A percentile compares a stretch with the other conserved stretches of the same genome.
phyloP scores from a whole-genome alignment of 2,329 filamentous ascomycete species.

The Exophiala lecanii-corni region DNA sequence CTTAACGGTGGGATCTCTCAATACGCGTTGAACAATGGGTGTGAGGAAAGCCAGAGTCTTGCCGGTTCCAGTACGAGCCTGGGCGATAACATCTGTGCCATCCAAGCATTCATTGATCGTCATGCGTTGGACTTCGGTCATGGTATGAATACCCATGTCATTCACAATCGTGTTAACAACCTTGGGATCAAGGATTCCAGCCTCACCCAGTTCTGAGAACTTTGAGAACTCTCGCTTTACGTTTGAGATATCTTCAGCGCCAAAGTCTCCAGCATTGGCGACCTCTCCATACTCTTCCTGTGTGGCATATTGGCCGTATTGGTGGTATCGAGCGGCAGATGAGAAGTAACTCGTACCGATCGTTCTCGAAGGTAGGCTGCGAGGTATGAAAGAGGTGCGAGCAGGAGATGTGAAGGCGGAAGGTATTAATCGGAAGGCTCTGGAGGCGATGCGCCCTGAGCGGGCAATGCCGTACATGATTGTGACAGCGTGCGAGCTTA shows the following conservation, averaged over 20 bases:
- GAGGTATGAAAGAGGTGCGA: conserved; percentile 4
- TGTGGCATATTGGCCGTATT: conserved; percentile 27
- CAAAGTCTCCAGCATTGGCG: conserved; percentile 25
- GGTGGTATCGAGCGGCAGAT: conserved; percentile 17
- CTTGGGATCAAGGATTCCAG: conserved; percentile 53
- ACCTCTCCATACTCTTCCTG: conserved; percentile 20
- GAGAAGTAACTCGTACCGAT: conserved; percentile 13
- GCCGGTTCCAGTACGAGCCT: conserved; percentile 49
- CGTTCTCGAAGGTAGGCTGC: conserved; percentile 1
- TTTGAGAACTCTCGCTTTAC: conserved; percentile 29
- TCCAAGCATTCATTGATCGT: conserved; percentile 77
- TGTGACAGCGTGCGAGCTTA: not conserved
- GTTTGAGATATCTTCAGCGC: conserved; percentile 18
- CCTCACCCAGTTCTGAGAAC: conserved; percentile 37
- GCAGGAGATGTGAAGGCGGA: conserved; percentile 9
- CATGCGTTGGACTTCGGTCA: conserved; percentile 87
- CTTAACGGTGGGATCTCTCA: conserved; percentile 32
- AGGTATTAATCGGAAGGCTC: conserved; percentile 22
- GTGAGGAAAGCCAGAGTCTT: conserved; percentile 48
- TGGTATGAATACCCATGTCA: conserved; percentile 70
- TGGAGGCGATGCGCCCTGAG: conserved; percentile 16
- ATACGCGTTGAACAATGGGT: conserved; percentile 44
- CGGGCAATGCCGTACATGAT: conserved; percentile 29
- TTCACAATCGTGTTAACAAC: conserved; percentile 65
- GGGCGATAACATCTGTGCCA: conserved; percentile 67